A percentile compares a stretch with the other conserved stretches of the same genome.
Evolutionary conservation across 768 basidiomycete species (phyloP).

Genomic region (Leccinum truebloodii): DNA sequence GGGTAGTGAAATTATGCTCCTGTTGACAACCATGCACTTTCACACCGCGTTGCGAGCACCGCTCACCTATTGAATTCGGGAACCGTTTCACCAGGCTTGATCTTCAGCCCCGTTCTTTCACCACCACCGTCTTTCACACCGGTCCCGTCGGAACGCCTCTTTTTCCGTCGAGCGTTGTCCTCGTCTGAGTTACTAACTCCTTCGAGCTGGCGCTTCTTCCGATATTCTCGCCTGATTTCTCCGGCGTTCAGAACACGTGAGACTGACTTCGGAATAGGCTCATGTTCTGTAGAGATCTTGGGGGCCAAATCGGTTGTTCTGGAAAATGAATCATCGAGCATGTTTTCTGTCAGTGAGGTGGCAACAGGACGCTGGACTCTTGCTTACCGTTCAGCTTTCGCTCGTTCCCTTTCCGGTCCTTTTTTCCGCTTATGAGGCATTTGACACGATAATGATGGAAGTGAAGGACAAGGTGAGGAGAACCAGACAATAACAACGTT

Average conservation of each 20-base stretch:
- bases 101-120: constrained; percentile 39
- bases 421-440: constrained; percentile 75
- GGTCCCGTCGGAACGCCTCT: constrained; percentile 25
- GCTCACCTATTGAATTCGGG: constrained; percentile 74
- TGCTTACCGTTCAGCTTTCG: constrained; percentile 44
- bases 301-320: constrained; percentile 58
- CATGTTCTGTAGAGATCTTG: constrained; percentile 44
- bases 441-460: constrained; percentile 28
- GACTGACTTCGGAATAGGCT: constrained; percentile 70
- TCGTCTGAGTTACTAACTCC: constrained; percentile 32
- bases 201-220: constrained; percentile 43
- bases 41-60: constrained; percentile 12
- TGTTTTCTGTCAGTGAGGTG: background rate
- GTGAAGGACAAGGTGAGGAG: constrained; percentile 3
- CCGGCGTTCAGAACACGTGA: constrained; percentile 65
- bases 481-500: constrained; percentile 18
- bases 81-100: constrained; percentile 69
- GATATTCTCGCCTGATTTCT: constrained; percentile 56
- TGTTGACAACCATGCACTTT: constrained; percentile 11
- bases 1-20: constrained; percentile 3
- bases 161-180: constrained; percentile 30
- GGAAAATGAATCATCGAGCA: constrained; percentile 1
- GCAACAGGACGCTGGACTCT: background rate
- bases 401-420: constrained; percentile 46
- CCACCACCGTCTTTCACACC: constrained; percentile 16